Evolutionary conservation across 306 rosid genomes (phyloP), one percentile per base, ranked within the genome.

Genomic region (Lathyrus aphaca): DNA sequence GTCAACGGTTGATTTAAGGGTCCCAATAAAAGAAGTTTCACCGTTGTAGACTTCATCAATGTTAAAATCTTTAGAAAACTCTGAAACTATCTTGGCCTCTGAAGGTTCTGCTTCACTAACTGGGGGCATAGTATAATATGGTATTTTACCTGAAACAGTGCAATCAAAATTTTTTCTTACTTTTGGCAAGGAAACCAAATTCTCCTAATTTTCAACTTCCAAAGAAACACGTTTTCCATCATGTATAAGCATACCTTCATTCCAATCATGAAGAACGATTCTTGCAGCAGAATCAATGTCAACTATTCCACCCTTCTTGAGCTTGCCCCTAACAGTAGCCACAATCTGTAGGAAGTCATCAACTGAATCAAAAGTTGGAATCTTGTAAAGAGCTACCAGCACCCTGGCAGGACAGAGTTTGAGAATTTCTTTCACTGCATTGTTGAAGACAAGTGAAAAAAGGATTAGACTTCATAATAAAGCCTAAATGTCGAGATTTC

Each of bases 261-360:
- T 95, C 97, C 99, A 95, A 75, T 95, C 99, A 59, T 84, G 97
- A 74, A 95, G 93, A 74, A 95, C 68, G 10, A 95, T 95, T 82
- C 91, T 86, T 32, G 99, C 99, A n/a, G 96, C 80, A 68, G 99
- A 86, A 6, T 66, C 86, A 16, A 81, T 59, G 74, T 95, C 99
- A 68, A 87, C 82, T 53, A 91, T 27, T 56, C 96, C 99, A 44
- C 99, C 97, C 74, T 87, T 95, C 79, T 89, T 95, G 32, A 91
- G 96, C 82, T 86, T 95, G 14, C 99, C 99, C 82, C 97, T 86
- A 68, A 91, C 88, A 25, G 91, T 67, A 43, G 97, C 97, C 13
- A 95, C 88, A 84, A 83, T 87, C 77, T 80, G 93, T 44, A 95
- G 80, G 67, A 91, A 91, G 76, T 91, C 97, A 12, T 95, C 99